Evolutionary conservation across 495 filamentous ascomycete genomes (phyloP).

Genomic region (Hyaloscypha hepaticicola): DNA sequence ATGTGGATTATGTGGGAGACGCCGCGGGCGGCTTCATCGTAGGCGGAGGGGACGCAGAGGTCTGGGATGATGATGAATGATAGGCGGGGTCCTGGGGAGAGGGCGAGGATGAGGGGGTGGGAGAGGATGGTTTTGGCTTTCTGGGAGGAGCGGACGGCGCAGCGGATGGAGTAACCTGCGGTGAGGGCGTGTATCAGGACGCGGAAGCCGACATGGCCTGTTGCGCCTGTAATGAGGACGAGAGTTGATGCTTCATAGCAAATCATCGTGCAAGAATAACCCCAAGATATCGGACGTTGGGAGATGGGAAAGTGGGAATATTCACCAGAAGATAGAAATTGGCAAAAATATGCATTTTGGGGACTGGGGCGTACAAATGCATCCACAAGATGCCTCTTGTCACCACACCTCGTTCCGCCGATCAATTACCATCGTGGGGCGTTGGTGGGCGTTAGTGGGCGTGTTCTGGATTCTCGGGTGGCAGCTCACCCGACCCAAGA

Average conservation of each 20-base stretch:
- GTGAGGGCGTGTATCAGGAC: constrained; percentile 37
- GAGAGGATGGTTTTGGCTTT: constrained; percentile 28
- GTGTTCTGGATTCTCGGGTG: background rate
- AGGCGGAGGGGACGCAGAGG: constrained; percentile 40
- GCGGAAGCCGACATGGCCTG: constrained; percentile 10
- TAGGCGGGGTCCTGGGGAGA: constrained; percentile 20
- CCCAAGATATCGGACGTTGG: background rate
- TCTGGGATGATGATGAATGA: constrained; percentile 46
- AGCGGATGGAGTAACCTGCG: constrained; percentile 41
- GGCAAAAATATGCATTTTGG: background rate
- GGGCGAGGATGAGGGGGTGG: constrained; percentile 31
- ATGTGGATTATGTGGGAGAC: constrained; percentile 35
- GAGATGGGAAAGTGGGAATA: background rate
- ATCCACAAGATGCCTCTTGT: background rate
- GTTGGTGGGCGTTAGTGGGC: background rate
- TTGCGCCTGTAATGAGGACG: constrained; percentile 32
- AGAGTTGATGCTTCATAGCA: background rate
- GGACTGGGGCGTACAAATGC: background rate
- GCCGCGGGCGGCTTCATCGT: constrained; percentile 40
- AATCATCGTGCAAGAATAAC: background rate
- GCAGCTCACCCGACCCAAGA: background rate
- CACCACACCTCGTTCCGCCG: background rate
- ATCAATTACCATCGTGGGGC: background rate
- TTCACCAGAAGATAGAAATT: background rate
- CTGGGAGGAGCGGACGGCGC: constrained; percentile 41